Percentiles rank a stretch among this genome's conserved stretches.
These are phyloP conservation scores for Heliamphora exappendiculata DNA, from an alignment of 148 eudicot species.

Conservation along the genomic window DNA sequence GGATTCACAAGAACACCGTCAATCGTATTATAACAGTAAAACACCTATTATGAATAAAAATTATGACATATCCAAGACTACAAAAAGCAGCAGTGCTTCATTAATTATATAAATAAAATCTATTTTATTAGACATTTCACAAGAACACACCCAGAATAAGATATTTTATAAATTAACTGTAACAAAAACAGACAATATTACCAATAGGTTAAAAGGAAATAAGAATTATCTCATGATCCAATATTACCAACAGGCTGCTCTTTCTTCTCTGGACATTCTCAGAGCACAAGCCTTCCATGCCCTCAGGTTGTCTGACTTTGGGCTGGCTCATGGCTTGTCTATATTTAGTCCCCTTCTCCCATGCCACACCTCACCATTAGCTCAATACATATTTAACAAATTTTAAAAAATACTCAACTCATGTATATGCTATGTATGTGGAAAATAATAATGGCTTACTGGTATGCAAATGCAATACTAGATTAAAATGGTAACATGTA, in stretches of 20 bases:
- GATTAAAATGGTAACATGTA: not conserved
- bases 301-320: not conserved
- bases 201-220: not conserved
- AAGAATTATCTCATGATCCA: not conserved
- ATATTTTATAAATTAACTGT: too few relatives aligned
- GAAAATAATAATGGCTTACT: not conserved
- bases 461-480: not conserved
- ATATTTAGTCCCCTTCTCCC: not conserved
- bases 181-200: not conserved
- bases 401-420: not conserved
- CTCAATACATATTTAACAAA: not conserved
- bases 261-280: not conserved
- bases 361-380: not conserved
- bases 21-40: not conserved
- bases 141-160: too few relatives aligned
- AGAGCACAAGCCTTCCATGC: not conserved
- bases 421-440: not conserved
- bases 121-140: too few relatives aligned
- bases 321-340: not conserved
- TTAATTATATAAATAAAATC: too few relatives aligned
- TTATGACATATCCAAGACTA: not conserved
- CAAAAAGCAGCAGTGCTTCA: not conserved
- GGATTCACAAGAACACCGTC: slow-evolving; percentile 11
- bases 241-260: not conserved
- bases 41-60: not conserved